Evolutionary conservation across 257 asterid species (phyloP), one percentile per base, ranked within the genome.

Genomic region (Cinchona pubescens): DNA sequence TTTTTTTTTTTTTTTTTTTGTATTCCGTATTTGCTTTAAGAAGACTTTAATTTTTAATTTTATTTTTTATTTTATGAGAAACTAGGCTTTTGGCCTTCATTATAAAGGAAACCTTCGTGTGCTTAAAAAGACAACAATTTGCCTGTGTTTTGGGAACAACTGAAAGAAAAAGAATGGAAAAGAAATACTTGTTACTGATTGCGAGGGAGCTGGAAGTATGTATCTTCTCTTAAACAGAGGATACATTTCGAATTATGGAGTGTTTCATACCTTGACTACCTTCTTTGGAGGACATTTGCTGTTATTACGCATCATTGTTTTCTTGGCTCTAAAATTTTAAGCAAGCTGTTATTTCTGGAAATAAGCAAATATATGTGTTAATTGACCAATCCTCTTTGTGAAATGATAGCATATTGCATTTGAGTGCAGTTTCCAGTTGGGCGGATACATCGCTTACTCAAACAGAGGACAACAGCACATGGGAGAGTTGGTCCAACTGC

Each of bases 401-500:
- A 43, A 65, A 51, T 72, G 74, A 27, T 45, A 69, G 66, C 23
- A 25, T 48, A 25, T 25, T 18, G 9, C 27, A 61, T 66, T 21
- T 38, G 13, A 35, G 25, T 15, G 73, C 79, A 82, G 86, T 82
- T 82, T 67, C 86, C 86, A n/a, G 86, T 82, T 45, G 86, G 86
- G 34, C 76, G 86, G 29, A 79, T 82, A n/a, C 86, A 82, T 62
- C 77, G 86, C 4, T 34, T 79, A 59, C 79, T 82, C 75, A 82
- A 82, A 72, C 74, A 79, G 74, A 76, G 86, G 48, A 79, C 86
- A 60, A 71, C 74, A 3, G 86, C 86, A 5, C 75, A 82, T 73
- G 86, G 86, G 29, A 79, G 86, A 75, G 86, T 82, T 19, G 86
- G 86, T 23, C 83, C 86, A 27, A 79, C 86, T n/a, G 86, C 86